Evolutionary conservation across 2,329 filamentous ascomycete species (phyloP).

Genomic region (Aspergillus transmontanensis): DNA sequence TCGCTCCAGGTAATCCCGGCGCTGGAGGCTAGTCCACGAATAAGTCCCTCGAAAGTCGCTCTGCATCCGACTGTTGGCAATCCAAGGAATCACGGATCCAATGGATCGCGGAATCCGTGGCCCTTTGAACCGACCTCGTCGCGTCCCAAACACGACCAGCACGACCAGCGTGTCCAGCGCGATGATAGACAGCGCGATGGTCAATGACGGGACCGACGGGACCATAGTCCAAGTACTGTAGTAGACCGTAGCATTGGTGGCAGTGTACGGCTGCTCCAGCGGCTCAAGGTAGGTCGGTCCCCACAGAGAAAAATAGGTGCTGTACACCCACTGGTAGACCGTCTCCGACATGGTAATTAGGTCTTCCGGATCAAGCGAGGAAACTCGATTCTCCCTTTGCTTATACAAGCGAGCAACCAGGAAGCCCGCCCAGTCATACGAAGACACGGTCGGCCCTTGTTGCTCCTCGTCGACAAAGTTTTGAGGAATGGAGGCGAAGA

Average conservation of each 20-base stretch:
- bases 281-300: slow-evolving; percentile 33
- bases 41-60: slow-evolving; percentile 34
- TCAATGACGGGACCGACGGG: slow-evolving; percentile 31
- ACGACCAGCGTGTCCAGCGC: slow-evolving; percentile 35
- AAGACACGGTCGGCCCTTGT: slow-evolving; percentile 31
- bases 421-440: slow-evolving; percentile 40
- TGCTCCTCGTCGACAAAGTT: slow-evolving; percentile 29
- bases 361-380: slow-evolving; percentile 23
- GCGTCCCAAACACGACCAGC: slow-evolving; percentile 35
- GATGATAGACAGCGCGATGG: slow-evolving; percentile 33
- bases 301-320: slow-evolving; percentile 40
- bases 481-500: slow-evolving; percentile 38
- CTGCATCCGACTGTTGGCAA: slow-evolving; percentile 37
- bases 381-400: slow-evolving; percentile 26
- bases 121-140: slow-evolving; percentile 35
- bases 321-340: slow-evolving; percentile 40
- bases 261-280: slow-evolving; percentile 20
- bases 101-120: slow-evolving; percentile 38
- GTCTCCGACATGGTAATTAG: slow-evolving; percentile 29
- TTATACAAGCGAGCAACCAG: slow-evolving; percentile 36
- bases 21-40: slow-evolving; percentile 30
- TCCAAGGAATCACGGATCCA: slow-evolving; percentile 37
- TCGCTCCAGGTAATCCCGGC: slow-evolving; percentile 27
- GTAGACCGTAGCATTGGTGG: slow-evolving; percentile 30
- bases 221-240: slow-evolving; percentile 35